Base-by-base conservation (phyloP, 768 basidiomycete genomes). In the Pleurotus pulmonarius region DNA sequence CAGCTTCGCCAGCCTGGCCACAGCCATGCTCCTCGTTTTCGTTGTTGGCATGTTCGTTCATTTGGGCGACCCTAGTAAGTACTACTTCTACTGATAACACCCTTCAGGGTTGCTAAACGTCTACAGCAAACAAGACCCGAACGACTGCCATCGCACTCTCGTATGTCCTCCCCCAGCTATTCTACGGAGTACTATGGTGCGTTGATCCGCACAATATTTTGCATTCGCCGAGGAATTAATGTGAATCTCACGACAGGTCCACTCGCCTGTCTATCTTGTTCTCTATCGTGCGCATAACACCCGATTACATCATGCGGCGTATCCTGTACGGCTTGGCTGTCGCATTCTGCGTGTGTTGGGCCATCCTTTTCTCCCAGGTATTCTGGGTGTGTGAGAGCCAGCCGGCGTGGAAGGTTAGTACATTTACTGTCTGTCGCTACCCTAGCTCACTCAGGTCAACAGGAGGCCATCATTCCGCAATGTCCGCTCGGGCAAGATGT, bases 221-320 rank as follows among this genome's bases (percentile, higher is more conserved):
- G 15, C 39, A 3, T 9, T 40, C 43, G n/a, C 45, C 20, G 44
- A 16, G 8, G 18, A 15, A n/a, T 22, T 22, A 12, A 12, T 16
- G 26, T 39, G 37, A n/a, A 20, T n/a, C 29, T 16, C n/a, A n/a
- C 20, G 8, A 9, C 49, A 79, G 78, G 77, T 72, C 68, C 38
- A 69, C 81, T 2, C 75, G 81, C 16, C 67, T 81, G n/a, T 75
- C 80, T 22, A 81, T 82, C 44, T 66, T 83, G 5, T 80, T 79
- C 66, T 82, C 81, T 5, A 73, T 83, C 58, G 76, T 82, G 52
- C 78, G 82, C 38, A 73, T 83, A 61, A 77, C 78, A 52, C 75
- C 77, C 1, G 71, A 72, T 48, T 57, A 37, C 5, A 40, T 43
- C 3, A 64, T 70, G 47, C 65, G 68, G 9, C 59, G 54, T 25